phyloP scores from a whole-genome alignment of 768 basidiomycete species.

The Astraeus odoratus region DNA sequence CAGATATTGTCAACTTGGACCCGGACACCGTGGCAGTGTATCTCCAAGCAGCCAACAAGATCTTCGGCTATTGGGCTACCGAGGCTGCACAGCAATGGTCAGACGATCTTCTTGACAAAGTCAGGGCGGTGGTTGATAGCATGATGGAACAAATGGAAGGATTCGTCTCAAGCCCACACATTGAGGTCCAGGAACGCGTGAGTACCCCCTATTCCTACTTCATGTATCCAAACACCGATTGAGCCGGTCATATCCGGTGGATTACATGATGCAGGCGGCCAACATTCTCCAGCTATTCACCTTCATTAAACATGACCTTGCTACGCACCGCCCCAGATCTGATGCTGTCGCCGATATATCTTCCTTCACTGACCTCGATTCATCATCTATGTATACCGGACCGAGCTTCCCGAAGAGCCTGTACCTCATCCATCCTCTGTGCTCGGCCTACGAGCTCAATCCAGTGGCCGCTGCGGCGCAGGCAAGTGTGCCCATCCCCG shows the following conservation, averaged over 20 bases:
- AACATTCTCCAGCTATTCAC: conserved; percentile 69
- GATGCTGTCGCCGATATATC: conserved; percentile 31
- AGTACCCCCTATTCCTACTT: conserved; percentile 18
- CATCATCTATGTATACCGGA: conserved; percentile 18
- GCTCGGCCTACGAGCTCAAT: conserved; percentile 72
- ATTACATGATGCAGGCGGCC: conserved; percentile 51
- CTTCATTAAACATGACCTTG: conserved; percentile 71
- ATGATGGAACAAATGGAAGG: conserved; percentile 51
- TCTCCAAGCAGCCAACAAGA: conserved; percentile 76
- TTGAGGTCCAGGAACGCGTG: conserved; percentile 92
- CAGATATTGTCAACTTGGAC: conserved; percentile 46
- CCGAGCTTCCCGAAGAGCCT: conserved; percentile 83
- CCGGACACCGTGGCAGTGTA: conserved; percentile 71
- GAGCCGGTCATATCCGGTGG: conserved; percentile 1
- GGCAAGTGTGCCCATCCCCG: conserved; percentile 71
- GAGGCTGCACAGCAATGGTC: conserved; percentile 75
- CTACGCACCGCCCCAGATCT: conserved; percentile 41
- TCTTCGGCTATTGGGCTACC: conserved; percentile 82
- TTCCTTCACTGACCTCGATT: conserved; percentile 25
- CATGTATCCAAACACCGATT: background rate
- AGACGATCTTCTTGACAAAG: conserved; percentile 57
- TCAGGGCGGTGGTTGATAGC: conserved; percentile 56
- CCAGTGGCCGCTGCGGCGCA: conserved; percentile 80
- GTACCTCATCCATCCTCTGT: conserved; percentile 77
- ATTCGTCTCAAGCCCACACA: conserved; percentile 57